Evolutionary conservation across 768 basidiomycete genomes (phyloP), one percentile per base, ranked within the genome.

Genomic region (Russula olivacea): DNA sequence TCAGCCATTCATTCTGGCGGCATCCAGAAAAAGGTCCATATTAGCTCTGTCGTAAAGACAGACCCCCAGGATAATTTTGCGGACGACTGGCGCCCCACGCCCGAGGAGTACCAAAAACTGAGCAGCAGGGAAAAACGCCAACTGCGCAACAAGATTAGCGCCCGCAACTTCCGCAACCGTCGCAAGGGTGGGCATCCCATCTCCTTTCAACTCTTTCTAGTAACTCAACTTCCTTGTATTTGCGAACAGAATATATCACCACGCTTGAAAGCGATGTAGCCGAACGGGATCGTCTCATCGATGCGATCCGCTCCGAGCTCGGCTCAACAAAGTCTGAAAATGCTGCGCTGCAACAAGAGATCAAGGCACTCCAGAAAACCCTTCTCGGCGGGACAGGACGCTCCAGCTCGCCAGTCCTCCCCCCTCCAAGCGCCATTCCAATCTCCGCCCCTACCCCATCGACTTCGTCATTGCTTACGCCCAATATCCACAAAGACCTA

Each of bases 51-150:
- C 21, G 75, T 75, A 61, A 76, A 76, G 65, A 74, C 74, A 61
- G 68, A 67, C 10, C 79, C 81, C 43, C 78, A 82, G 6, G 80
- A 83, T 50, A 81, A 83, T 28, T 73, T 85, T 5, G 80, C 85
- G 17, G 88, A 87, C 36, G 89, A 93, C 68, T 92, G 91, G 89
- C 82, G 91, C 54, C 92, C 91, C 9, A 82, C 85, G 4, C 88
- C 93, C 0, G 96, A 97, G 67, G 93, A 94, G 65, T 97, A 98
- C 77, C 87, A 91, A 72, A 98, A 93, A 74, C 89, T 99, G 83
- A 85, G 85, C 6, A 88, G 86, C 70, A 98, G 96, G 77, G 95
- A 98, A 78, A 98, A 98, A 75, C 78, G 97, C 10, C 96, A 98
- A 74, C 77, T 98, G 48, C 74, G 96, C 55, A 99, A 99, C 78